phyloP scores from a whole-genome alignment of 2,329 filamentous ascomycete species.

The Curvularia sp. region DNA sequence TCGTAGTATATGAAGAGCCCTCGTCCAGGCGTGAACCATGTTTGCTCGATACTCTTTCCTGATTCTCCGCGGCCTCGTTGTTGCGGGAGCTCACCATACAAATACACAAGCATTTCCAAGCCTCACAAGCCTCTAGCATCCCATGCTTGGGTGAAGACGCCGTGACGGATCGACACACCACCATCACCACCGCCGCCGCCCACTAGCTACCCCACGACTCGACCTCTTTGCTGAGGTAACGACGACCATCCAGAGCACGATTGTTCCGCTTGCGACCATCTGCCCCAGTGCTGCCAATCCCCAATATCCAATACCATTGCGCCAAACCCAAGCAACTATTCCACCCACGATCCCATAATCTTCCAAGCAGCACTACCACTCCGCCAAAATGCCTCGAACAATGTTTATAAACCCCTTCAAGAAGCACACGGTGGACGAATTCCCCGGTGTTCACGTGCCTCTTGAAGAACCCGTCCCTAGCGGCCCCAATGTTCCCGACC shows the following conservation, averaged over 20 bases:
- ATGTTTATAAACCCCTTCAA: slow-evolving; percentile 59
- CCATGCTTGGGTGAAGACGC: slow-evolving; percentile 26
- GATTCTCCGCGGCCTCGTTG: slow-evolving; percentile 5
- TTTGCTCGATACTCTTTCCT: slow-evolving; percentile 4
- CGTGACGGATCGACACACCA: slow-evolving; percentile 25
- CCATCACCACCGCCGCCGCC: not conserved
- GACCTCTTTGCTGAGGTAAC: slow-evolving; percentile 2
- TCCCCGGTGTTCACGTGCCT: slow-evolving; percentile 59
- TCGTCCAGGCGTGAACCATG: not conserved
- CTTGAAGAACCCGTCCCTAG: slow-evolving; percentile 55
- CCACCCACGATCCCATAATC: slow-evolving; percentile 7
- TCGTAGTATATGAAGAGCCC: slow-evolving; percentile 10
- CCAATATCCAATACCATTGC: slow-evolving; percentile 11
- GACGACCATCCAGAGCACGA: slow-evolving; percentile 14
- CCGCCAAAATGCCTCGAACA: slow-evolving; percentile 45
- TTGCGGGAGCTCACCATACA: slow-evolving; percentile 11
- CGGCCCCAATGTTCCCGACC: slow-evolving; percentile 32
- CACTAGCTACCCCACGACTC: slow-evolving; percentile 5
- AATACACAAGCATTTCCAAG: slow-evolving; percentile 38
- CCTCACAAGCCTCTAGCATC: slow-evolving; percentile 33
- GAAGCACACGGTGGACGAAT: slow-evolving; percentile 58
- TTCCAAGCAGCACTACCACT: slow-evolving; percentile 13
- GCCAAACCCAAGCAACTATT: slow-evolving; percentile 23
- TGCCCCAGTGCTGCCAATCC: slow-evolving; percentile 5
- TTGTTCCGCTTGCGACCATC: slow-evolving; percentile 16